These are phyloP conservation scores for Dioscorea cayenensis DNA, from an alignment of 116 monocot species.

Conservation along the genomic window DNA sequence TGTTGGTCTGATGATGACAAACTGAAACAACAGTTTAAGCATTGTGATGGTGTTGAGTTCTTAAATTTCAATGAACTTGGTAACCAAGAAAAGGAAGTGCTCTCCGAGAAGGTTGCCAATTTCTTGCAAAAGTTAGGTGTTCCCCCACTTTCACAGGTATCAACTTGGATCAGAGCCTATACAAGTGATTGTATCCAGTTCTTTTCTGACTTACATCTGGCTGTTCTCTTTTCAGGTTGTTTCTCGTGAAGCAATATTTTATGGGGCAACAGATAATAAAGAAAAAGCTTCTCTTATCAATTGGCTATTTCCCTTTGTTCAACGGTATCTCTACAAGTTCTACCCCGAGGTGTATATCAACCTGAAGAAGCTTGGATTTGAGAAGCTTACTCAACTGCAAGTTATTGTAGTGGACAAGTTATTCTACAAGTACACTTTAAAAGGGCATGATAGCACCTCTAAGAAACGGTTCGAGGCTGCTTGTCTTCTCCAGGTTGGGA, in stretches of 20 bases:
- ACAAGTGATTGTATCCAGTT: background rate
- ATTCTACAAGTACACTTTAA: constrained; percentile 55
- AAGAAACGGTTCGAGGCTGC: constrained; percentile 54
- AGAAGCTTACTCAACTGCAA: constrained; percentile 52
- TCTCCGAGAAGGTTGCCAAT: constrained; percentile 37
- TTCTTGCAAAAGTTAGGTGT: constrained; percentile 60
- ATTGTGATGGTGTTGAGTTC: constrained; percentile 43
- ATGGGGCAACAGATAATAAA: constrained; percentile 47
- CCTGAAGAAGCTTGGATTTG: constrained; percentile 38
- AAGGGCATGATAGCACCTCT: constrained; percentile 35
- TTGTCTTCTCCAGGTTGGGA: constrained; percentile 64
- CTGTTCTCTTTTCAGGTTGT: constrained; percentile 41
- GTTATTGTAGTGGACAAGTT: constrained; percentile 62
- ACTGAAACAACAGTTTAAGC: constrained; percentile 51
- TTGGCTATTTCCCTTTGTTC: constrained; percentile 74
- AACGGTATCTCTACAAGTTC: constrained; percentile 64
- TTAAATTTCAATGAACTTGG: constrained; percentile 58
- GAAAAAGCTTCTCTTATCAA: constrained; percentile 52
- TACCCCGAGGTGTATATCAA: constrained; percentile 43
- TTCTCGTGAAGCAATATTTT: constrained; percentile 77
- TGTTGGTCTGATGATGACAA: constrained; percentile 88
- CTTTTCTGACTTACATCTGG: background rate
- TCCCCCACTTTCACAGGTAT: constrained; percentile 82
- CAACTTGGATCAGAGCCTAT: background rate
- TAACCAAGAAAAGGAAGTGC: constrained; percentile 32